Conservation (phyloP, 495 filamentous ascomycete genomes). For the Rusavskia elegans region DNA sequence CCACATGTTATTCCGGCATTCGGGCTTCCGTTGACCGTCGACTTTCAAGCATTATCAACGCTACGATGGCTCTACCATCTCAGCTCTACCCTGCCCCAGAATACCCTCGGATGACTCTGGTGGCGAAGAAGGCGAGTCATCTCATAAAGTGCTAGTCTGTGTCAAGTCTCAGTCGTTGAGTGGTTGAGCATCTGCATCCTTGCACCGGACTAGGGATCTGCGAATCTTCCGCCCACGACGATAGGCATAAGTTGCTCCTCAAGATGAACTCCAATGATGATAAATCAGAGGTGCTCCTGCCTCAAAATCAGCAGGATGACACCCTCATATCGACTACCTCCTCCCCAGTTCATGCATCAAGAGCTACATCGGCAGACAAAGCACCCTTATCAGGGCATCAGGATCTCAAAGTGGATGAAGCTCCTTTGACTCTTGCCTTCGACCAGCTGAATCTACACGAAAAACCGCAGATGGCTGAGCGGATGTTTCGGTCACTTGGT, state of each 20-base stretch:
- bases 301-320: background rate
- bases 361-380: background rate
- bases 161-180: background rate
- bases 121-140: background rate
- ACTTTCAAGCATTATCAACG: background rate
- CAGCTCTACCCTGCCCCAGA: background rate
- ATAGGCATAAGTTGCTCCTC: background rate
- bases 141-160: background rate
- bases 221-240: background rate
- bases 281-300: background rate
- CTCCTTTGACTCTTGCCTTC: background rate
- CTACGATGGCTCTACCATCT: background rate
- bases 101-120: background rate
- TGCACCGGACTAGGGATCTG: background rate
- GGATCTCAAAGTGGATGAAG: background rate
- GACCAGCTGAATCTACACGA: background rate
- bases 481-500: conserved; percentile 18
- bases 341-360: background rate
- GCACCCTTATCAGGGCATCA: background rate
- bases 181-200: background rate
- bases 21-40: background rate
- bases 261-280: background rate
- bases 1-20: background rate
- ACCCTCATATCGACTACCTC: background rate
- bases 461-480: background rate